Percentiles rank a stretch among this genome's conserved stretches.
Evolutionary conservation across 2,329 filamentous ascomycete genomes (phyloP).

Genomic region (Cercospora sp.): DNA sequence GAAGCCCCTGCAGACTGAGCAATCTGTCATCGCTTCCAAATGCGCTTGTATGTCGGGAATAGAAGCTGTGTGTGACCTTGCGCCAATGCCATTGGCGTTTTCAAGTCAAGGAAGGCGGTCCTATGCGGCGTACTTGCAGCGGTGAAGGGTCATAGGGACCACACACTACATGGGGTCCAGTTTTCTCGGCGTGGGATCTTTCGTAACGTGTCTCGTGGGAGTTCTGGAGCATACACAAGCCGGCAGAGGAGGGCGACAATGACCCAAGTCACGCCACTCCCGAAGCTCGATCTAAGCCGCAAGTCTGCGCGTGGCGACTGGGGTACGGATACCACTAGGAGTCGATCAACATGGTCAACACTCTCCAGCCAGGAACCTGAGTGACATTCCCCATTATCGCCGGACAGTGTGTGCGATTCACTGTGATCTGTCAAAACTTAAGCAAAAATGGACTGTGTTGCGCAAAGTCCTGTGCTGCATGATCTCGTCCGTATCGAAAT

Average conservation of each 20-base stretch:
- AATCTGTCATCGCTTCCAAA: neutral
- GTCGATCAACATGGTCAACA: neutral
- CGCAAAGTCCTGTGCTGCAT: neutral
- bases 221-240: neutral
- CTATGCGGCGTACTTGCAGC: neutral
- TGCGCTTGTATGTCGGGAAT: neutral
- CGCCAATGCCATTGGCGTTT: neutral
- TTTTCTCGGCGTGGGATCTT: neutral
- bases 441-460: neutral
- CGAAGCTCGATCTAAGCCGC: constrained; percentile 1
- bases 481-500: neutral
- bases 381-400: neutral
- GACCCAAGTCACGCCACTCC: constrained; percentile 9
- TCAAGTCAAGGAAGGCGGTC: neutral
- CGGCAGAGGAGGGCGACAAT: neutral
- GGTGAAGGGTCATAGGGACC: neutral
- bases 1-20: neutral
- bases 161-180: neutral
- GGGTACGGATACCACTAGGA: neutral
- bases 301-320: constrained; percentile 1
- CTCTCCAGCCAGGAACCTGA: neutral
- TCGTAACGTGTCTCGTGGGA: neutral
- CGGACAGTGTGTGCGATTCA: neutral
- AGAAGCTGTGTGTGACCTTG: neutral
- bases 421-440: neutral